Evolutionary conservation across 75 land plant species (phyloP).

Genomic region (Picea sitchensis): DNA sequence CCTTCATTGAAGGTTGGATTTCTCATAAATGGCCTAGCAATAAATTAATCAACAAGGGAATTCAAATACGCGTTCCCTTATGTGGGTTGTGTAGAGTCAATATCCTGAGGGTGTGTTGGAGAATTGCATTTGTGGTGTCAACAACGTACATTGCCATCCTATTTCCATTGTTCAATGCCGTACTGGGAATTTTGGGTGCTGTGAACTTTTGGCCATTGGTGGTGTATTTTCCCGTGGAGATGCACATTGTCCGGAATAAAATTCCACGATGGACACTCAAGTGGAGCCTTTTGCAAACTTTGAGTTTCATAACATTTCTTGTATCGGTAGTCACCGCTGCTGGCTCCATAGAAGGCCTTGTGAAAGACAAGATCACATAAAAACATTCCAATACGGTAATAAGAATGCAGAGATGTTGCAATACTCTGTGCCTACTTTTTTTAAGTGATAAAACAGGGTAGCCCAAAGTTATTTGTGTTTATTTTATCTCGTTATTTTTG

Average conservation of each 20-base stretch:
- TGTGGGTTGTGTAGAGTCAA: slow-evolving; percentile 24
- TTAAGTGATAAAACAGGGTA: no score
- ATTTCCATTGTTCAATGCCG: slow-evolving; percentile 85
- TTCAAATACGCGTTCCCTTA: slow-evolving; percentile 21
- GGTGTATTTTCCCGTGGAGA: slow-evolving; percentile 85
- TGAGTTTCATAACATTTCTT: slow-evolving; percentile 50
- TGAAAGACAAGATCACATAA: slow-evolving; percentile 5
- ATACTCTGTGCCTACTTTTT: no score
- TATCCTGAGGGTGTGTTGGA: slow-evolving; percentile 52
- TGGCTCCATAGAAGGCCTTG: slow-evolving; percentile 72
- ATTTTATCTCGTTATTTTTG: no score
- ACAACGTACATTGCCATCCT: slow-evolving; percentile 60
- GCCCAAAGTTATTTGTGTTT: no score
- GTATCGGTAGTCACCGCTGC: slow-evolving; percentile 32
- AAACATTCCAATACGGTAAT: no score
- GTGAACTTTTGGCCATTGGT: slow-evolving; percentile 84
- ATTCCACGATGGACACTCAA: slow-evolving; percentile 45
- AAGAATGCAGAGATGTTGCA: no score
- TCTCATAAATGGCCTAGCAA: slow-evolving; percentile 7
- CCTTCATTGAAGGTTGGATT: slow-evolving; percentile 14
- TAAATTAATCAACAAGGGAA: neutral
- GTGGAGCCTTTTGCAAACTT: slow-evolving; percentile 43
- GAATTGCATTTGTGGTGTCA: slow-evolving; percentile 58
- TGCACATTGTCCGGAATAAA: slow-evolving; percentile 59
- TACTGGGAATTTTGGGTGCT: slow-evolving; percentile 74